A percentile compares a stretch with the other conserved stretches of the same genome.
Conservation (phyloP, 495 filamentous ascomycete genomes). For the Cercophora newfieldiana region DNA sequence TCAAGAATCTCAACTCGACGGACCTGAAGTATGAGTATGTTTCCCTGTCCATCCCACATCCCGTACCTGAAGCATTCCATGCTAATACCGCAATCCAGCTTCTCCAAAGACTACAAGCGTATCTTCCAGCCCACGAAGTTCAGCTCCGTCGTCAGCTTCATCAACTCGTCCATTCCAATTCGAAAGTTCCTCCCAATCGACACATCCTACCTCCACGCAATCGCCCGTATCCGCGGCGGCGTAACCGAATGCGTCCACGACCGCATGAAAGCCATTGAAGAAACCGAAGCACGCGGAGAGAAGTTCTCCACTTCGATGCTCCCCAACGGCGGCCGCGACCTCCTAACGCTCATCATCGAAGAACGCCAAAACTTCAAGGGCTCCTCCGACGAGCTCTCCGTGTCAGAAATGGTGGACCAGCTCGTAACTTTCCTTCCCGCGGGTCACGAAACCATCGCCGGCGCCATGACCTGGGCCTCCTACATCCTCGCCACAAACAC, state of each 20-base stretch:
- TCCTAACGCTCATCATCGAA: slow-evolving; percentile 32
- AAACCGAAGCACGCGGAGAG: slow-evolving; percentile 13
- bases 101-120: slow-evolving; percentile 24
- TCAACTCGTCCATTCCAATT: slow-evolving; percentile 29
- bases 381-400: slow-evolving; percentile 28
- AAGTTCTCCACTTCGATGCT: background rate
- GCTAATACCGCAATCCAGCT: slow-evolving; percentile 6
- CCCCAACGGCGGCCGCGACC: slow-evolving; percentile 16
- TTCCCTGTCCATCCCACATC: no score
- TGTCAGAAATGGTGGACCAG: slow-evolving; percentile 25
- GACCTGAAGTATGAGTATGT: slow-evolving; percentile 20
- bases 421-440: slow-evolving; percentile 32
- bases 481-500: slow-evolving; percentile 26
- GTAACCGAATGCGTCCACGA: slow-evolving; percentile 18
- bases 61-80: background rate
- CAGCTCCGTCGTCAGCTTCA: slow-evolving; percentile 30
- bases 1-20: slow-evolving; percentile 56
- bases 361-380: slow-evolving; percentile 25
- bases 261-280: slow-evolving; percentile 27
- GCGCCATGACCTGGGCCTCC: slow-evolving; percentile 26
- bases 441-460: slow-evolving; percentile 33
- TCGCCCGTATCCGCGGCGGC: slow-evolving; percentile 13
- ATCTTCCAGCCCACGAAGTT: slow-evolving; percentile 31
- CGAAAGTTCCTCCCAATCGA: slow-evolving; percentile 26
- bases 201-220: slow-evolving; percentile 25